Percentiles rank a stretch among this genome's conserved stretches.
phyloP scores from a whole-genome alignment of 1,284 basidiomycete species.

The Puccinia hordei region DNA sequence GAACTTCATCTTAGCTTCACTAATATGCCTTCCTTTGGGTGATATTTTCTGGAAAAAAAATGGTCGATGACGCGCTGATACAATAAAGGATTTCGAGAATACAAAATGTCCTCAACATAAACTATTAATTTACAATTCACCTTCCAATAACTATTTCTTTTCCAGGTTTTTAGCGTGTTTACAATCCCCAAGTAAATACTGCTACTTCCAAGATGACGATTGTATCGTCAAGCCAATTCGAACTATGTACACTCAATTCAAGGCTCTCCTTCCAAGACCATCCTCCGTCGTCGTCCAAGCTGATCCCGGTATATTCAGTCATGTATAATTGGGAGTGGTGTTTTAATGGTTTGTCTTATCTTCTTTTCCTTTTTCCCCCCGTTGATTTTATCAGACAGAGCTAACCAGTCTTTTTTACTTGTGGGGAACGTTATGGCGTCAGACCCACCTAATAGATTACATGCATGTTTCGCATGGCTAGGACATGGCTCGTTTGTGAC shows the following conservation, averaged over 20 bases:
- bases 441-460: conserved; percentile 39
- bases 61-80: background rate
- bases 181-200: conserved; percentile 53
- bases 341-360: conserved; percentile 53
- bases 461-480: conserved; percentile 58
- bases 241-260: conserved; percentile 55
- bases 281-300: conserved; percentile 53
- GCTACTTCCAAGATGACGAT: conserved; percentile 59
- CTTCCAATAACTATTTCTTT: conserved; percentile 55
- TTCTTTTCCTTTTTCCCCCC: conserved; percentile 48
- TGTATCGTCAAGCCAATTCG: conserved; percentile 55
- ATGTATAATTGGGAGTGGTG: conserved; percentile 56
- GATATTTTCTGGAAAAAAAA: background rate
- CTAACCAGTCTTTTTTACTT: background rate
- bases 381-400: background rate
- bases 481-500: conserved; percentile 56
- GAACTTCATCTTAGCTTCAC: background rate
- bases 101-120: conserved; percentile 53
- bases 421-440: background rate
- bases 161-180: conserved; percentile 57
- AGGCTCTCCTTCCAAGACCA: conserved; percentile 49
- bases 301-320: conserved; percentile 50
- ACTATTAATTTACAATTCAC: conserved; percentile 56
- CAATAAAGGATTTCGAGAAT: conserved; percentile 52
- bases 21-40: background rate